Base-by-base conservation (phyloP, 2,329 filamentous ascomycete genomes). In the Parastagonospora nodorum region DNA sequence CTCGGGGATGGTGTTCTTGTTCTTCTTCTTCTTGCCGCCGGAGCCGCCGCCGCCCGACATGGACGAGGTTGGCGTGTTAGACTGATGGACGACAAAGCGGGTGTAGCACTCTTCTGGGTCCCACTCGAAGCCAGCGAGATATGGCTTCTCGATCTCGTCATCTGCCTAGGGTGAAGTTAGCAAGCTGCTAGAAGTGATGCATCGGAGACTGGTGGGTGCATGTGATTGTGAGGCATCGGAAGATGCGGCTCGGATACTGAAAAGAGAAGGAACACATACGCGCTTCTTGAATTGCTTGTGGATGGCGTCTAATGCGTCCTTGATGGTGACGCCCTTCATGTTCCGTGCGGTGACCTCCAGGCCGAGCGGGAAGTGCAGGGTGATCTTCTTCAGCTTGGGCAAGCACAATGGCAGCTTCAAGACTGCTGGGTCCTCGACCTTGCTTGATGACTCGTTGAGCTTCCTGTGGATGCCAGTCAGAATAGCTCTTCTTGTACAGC, bases 271-370 rank as follows among this genome's bases (percentile, higher is more conserved):
- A 33, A 30, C 38, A 75, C 85, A 65, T 77, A 92, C 93, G 84
- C 92, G 88, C 86, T 97, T 97, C 84, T 95, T 96, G 82, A 90
- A 96, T 65, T 89, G 85, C 82, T 96, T 97, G 83, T 96, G 82
- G 77, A 97, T 97, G 68, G 91, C 93, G 75, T 97, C 92, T 74
- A 96, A 74, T 51, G 92, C 92, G 76, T 97, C 93, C 82, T 97
- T 97, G 82, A 97, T 93, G 50, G 93, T 97, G 63, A 97, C 92
- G 49, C 93, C 93, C 77, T 92, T 93, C 66, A 92, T 80, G 78
- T 97, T 97, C 69, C 93, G 85, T 71, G 92, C 93, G 29, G 88
- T 90, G 61, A 97, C 89, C 70, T 93, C 87, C 48, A 94, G 84
- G 44, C 93, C 93, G 45, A 95, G 81, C 12, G 90, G 90, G 82